These are phyloP conservation scores for Jamesozyma hellenica DNA, from an alignment of 805 yeast species.

Conservation along the genomic window DNA sequence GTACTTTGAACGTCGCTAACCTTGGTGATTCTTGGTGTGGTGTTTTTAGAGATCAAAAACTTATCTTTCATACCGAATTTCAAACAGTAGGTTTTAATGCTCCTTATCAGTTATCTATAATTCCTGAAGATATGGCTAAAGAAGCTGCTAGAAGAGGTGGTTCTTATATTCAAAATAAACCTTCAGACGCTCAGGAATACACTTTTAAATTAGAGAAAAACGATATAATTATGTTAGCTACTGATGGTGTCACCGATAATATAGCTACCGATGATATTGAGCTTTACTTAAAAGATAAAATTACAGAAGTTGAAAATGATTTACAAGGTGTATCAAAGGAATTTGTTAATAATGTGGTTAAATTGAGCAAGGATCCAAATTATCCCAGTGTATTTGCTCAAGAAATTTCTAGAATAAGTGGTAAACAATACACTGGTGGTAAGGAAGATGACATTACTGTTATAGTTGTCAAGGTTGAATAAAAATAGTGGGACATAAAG, in stretches of 20 bases:
- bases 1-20: constrained; percentile 56
- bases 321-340: constrained; percentile 40
- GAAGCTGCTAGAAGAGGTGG: constrained; percentile 47
- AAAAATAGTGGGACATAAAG: no score
- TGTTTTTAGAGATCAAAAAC: constrained; percentile 54
- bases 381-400: constrained; percentile 83
- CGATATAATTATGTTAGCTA: constrained; percentile 76
- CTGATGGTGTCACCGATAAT: constrained; percentile 92
- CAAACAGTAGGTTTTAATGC: constrained; percentile 87
- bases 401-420: constrained; percentile 29
- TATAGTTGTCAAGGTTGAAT: constrained; percentile 57
- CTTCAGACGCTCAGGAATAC: constrained; percentile 58
- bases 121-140: constrained; percentile 52
- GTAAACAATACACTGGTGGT: constrained; percentile 60
- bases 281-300: constrained; percentile 48
- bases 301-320: constrained; percentile 17
- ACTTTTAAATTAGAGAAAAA: constrained; percentile 53
- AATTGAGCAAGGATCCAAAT: constrained; percentile 58
- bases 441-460: constrained; percentile 92
- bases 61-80: constrained; percentile 57
- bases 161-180: constrained; percentile 60
- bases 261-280: constrained; percentile 64
- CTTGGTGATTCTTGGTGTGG: constrained; percentile 95
- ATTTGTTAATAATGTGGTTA: constrained; percentile 58
- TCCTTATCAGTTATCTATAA: constrained; percentile 81